Evolutionary conservation across 306 rosid species (phyloP).

Genomic region (Hippophae rhamnoides): DNA sequence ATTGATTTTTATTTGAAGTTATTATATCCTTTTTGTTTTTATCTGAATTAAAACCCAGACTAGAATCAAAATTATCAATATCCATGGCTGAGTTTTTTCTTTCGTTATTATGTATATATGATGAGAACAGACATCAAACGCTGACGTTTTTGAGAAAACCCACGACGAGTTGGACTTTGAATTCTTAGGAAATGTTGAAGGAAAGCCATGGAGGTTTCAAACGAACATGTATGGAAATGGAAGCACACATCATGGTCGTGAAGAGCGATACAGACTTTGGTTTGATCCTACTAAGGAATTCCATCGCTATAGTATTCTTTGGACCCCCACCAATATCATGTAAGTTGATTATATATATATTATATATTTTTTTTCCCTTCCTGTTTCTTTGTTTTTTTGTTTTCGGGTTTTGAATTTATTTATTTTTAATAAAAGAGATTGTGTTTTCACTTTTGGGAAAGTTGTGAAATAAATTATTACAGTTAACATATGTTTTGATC

Average conservation of each 20-base stretch:
- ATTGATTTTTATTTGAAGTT: too few species aligned
- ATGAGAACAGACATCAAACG: constrained; percentile 66
- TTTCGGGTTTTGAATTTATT: not conserved
- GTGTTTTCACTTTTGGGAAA: not conserved
- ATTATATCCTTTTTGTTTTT: too few species aligned
- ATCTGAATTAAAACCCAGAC: not conserved
- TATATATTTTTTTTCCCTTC: not conserved
- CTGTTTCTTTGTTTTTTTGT: not conserved
- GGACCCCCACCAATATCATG: constrained; percentile 61
- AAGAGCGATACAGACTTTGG: constrained; percentile 90
- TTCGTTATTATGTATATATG: not conserved
- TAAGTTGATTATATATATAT: constrained; percentile 23
- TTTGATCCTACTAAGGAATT: constrained; percentile 68
- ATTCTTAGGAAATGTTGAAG: constrained; percentile 67
- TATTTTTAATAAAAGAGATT: too few species aligned
- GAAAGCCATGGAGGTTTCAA: constrained; percentile 94
- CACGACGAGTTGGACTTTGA: constrained; percentile 96
- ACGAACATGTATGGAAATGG: constrained; percentile 90
- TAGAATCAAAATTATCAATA: not conserved
- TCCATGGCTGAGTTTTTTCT: not conserved
- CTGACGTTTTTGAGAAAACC: constrained; percentile 66
- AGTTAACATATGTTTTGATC: constrained; percentile 14
- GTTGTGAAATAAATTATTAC: not conserved
- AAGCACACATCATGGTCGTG: constrained; percentile 84
- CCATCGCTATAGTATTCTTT: constrained; percentile 89